Base-by-base conservation (phyloP, 257 asterid species). In the Parsonsia alboflavescens region DNA sequence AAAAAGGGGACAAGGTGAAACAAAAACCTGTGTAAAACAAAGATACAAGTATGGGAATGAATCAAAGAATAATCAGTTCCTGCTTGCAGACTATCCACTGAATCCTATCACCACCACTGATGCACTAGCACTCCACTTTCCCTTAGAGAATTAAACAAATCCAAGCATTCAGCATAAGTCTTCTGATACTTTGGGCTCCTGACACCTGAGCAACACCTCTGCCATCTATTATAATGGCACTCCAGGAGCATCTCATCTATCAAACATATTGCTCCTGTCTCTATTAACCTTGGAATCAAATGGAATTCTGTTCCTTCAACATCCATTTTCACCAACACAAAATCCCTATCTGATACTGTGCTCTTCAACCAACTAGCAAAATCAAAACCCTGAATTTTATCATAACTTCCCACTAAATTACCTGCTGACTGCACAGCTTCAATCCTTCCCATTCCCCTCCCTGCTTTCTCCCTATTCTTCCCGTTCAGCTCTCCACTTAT, bases 201-300 rank as follows among this genome's bases (percentile, higher is more conserved):
- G 65, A 81, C 68, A 3, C 86, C 85, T 0, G 88, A 87, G 67
- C 91, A 82, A 44, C 89, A 83, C 75, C 82, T 84, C 76, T 86
- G 89, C 93, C 96, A 86, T 68, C 88, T 76, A 61, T 80, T 87
- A 46, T 90, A 90, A 72, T 87, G 92, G 59, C 91, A 90, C 71
- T 90, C 94, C n/a, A 90, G 87, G 77, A 90, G 87, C 86, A 88
- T 78, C 78, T 90, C 96, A 72, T 88, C 92, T n/a, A 88, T 85
- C 86, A 86, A 76, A 71, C 91, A 90, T 54, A 84, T 84, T 12
- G 90, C 91, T 58, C 92, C 88, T 1, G 81, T 88, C 80, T 85
- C 86, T 39, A 90, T 53, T 81, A 90, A 76, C 65, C 87, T 79
- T 0, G 86, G 88, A 46, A 90, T 78, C 89, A 90, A 52, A 67